These are phyloP conservation scores for Inosperma sp. DNA, from an alignment of 768 basidiomycete species.

Conservation along the genomic window DNA sequence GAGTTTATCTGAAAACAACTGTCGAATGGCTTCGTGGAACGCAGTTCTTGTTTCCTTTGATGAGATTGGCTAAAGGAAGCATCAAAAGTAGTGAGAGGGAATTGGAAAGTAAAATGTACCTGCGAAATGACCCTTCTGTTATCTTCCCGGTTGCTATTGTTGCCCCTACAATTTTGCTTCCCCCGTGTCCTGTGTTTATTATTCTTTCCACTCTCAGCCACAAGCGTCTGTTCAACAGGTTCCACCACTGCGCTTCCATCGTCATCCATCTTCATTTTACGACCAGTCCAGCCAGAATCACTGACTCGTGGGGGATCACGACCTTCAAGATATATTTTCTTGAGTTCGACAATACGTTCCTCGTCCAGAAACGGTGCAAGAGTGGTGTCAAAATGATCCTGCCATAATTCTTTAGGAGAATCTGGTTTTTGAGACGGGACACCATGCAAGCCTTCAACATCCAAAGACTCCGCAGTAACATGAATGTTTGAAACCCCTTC, in stretches of 20 bases:
- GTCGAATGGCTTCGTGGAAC: constrained; percentile 77
- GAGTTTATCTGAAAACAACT: constrained; percentile 77
- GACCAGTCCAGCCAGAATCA: constrained; percentile 71
- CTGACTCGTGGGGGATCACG: constrained; percentile 68
- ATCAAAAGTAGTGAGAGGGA: constrained; percentile 3
- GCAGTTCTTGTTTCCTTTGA: constrained; percentile 78
- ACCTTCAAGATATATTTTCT: constrained; percentile 76
- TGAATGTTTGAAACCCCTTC: no score
- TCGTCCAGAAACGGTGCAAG: constrained; percentile 63
- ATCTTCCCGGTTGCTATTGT: no score
- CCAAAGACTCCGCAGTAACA: no score
- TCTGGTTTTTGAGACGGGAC: no score
- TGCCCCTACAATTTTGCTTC: constrained; percentile 47
- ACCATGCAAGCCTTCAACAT: no score
- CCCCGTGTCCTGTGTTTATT: constrained; percentile 38
- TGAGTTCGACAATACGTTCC: constrained; percentile 56
- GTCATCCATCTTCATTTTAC: constrained; percentile 29
- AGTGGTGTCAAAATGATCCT: constrained; percentile 49
- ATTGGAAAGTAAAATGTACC: constrained; percentile 45
- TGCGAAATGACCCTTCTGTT: constrained; percentile 74
- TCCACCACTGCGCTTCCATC: constrained; percentile 7
- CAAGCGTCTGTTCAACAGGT: constrained; percentile 5
- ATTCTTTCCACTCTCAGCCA: constrained; percentile 32
- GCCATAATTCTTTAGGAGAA: no score
- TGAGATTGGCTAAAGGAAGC: constrained; percentile 60